Conservation (phyloP, 495 filamentous ascomycete species). For the Aspergillus sparsus region DNA sequence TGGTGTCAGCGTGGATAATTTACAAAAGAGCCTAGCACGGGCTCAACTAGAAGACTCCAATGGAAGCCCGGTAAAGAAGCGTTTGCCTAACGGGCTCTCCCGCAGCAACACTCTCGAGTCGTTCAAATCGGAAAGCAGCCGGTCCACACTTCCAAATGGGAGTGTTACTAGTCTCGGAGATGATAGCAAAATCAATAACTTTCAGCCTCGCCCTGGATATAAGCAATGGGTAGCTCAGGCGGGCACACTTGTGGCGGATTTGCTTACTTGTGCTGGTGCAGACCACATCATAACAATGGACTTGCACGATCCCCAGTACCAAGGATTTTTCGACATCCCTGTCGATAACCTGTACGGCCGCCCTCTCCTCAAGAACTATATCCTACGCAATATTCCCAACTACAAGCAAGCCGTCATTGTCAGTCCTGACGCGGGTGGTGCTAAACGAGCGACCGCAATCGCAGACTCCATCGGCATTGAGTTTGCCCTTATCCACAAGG, state of each 20-base stretch:
- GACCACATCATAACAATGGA: constrained; percentile 97
- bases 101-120: constrained; percentile 67
- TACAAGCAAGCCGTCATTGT: constrained; percentile 89
- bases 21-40: constrained; percentile 66
- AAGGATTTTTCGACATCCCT: constrained; percentile 97
- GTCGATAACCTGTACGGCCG: constrained; percentile 95
- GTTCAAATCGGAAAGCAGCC: constrained; percentile 44
- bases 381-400: constrained; percentile 82
- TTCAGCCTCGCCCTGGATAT: constrained; percentile 86
- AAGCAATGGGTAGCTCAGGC: constrained; percentile 99
- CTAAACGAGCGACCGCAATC: constrained; percentile 95
- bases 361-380: constrained; percentile 85
- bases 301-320: constrained; percentile 96
- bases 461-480: constrained; percentile 89
- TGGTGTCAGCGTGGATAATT: constrained; percentile 60
- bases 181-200: constrained; percentile 56
- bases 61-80: constrained; percentile 44
- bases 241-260: constrained; percentile 90
- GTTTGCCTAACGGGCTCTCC: constrained; percentile 41
- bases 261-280: constrained; percentile 91
- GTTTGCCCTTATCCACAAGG: constrained; percentile 98
- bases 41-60: constrained; percentile 58
- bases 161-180: constrained; percentile 46
- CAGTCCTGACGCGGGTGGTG: constrained; percentile 93
- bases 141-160: constrained; percentile 28